Base-by-base conservation (phyloP, 1,139 yeast genomes). In the Arxiozyma slooffiae region DNA sequence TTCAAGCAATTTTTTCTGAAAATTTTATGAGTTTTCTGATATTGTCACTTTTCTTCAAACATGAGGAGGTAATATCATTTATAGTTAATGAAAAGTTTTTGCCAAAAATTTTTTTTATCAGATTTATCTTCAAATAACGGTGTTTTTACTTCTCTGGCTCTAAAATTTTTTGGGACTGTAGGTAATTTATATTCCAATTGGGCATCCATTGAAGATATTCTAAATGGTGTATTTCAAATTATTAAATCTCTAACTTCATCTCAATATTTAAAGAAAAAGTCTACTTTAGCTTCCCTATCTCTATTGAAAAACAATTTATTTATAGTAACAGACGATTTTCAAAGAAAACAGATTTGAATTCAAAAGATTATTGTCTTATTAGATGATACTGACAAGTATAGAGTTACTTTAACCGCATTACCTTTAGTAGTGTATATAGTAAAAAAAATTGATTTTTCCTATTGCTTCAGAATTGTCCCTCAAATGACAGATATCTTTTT, bases 21-120 rank as follows among this genome's bases (percentile, higher is more conserved):
- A 90, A 90, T 65, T 85, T 79, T 59, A 76, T 87, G 55, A 97
- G 96, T 0, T 90, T 90, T 63, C 71, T 90, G 60, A 82, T 94
- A 1, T 66, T 85, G 3, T 74, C 82, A 21, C 65, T 88, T 38
- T 71, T 86, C 48, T 69, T 78, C 44, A 74, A 75, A 53, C 77
- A 76, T 53, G 68, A 71, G 38, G 67, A 69, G 38, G 73, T 72
- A 4, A 69, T 70, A 11, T 58, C 62, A n/a, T 53, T 53, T 7
- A 60, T 67, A 5, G 57, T 63, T 23, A 55, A 58, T 8, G 55
- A 50, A 2, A 42, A n/a, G 36, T 64, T 74, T 48, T 69, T 81
- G 11, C 66, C 81, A 45, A 78, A 77, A 45, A 66, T 82, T 21
- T 74, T 77, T 50, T n/a, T n/a, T n/a, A n/a, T 66, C 69, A 23